phyloP scores from a whole-genome alignment of 2,329 filamentous ascomycete genomes.

The Pseudovirgaria hyperparasitica region DNA sequence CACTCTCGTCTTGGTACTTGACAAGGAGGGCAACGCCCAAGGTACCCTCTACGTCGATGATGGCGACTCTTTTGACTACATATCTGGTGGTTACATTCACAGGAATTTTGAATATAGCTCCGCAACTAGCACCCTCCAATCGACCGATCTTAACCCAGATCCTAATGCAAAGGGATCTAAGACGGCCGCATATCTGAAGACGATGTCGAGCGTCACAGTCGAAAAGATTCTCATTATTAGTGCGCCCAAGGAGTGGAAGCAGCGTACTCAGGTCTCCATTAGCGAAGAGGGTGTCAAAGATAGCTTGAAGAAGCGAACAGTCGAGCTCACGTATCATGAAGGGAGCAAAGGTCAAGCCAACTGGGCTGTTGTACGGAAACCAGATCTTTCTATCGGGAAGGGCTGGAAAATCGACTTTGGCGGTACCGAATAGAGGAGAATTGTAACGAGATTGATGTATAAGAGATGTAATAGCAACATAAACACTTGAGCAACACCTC shows the following conservation, averaged over 20 bases:
- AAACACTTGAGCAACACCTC: too few species aligned
- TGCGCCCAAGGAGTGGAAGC: constrained; percentile 59
- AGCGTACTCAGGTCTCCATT: constrained; percentile 48
- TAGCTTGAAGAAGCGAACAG: constrained; percentile 31
- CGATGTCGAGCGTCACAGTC: constrained; percentile 63
- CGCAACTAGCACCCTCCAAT: constrained; percentile 46
- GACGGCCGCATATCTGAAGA: constrained; percentile 63
- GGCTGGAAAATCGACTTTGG: constrained; percentile 52
- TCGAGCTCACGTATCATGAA: constrained; percentile 47
- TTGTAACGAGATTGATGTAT: too few species aligned
- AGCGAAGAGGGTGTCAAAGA: constrained; percentile 44
- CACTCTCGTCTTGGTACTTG: constrained; percentile 69
- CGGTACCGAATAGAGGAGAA: too few species aligned
- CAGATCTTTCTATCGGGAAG: constrained; percentile 46
- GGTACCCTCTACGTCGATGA: constrained; percentile 88
- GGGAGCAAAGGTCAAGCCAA: constrained; percentile 41
- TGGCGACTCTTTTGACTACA: constrained; percentile 81
- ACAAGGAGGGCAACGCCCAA: constrained; percentile 56
- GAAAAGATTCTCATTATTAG: constrained; percentile 79
- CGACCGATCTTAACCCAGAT: constrained; percentile 46
- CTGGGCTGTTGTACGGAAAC: constrained; percentile 52
- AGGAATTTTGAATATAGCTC: constrained; percentile 58
- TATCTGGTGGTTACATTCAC: constrained; percentile 78
- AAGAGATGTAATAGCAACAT: too few species aligned
- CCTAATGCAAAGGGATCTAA: constrained; percentile 43